Evolutionary conservation across 139 green algal genomes (phyloP), one percentile per base, ranked within the genome.

Genomic region (Raphidocelis subcapitata): DNA sequence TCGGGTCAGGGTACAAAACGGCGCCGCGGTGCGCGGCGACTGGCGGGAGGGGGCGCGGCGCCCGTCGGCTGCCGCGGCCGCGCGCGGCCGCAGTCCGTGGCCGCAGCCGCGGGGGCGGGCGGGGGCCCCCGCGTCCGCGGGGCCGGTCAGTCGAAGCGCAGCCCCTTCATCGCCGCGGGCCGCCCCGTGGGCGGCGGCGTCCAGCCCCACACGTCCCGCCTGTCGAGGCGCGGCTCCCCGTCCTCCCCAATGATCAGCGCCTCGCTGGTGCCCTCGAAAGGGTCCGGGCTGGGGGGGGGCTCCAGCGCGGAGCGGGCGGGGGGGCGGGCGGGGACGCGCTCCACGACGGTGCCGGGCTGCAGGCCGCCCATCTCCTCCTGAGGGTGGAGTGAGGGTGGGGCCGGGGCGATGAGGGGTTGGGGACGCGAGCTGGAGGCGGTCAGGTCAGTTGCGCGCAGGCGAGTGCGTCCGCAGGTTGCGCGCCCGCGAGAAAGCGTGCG

Each of bases 171-270:
- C 60, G 60, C 46, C 52, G 60, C 10, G 18, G 70, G 70, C 24
- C 70, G 51, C 44, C 33, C 63, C 46, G 31, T 68, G 70, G 60
- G 69, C 46, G 44, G 28, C 55, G 72, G 66, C 37, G 67, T 68
- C 83, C 79, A 88, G 3, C 84, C 87, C 91, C 91, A 96, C 41
- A 93, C 83, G 57, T 96, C 91, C 0, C 91, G 79, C 55, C 90
- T 72, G 36, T 94, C 81, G 10, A 97, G 68, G 29, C 93, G 65
- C 1, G 89, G 78, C n/a, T 74, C 66, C 2, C 79, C 84, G 1
- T 84, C 70, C 8, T 74, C 81, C 36, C 91, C 86, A 2, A 91
- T 32, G 1, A 52, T 76, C 28, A 94, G 56, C 56, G 73, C 68
- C 77, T 96, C 90, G 84, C 87, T 87, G 18, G 85, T 87, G 69